Percentiles rank a stretch among this genome's conserved stretches.
These are phyloP conservation scores for Cardiospermum halicacabum DNA, from an alignment of 345 rosid genomes.

Conservation along the genomic window DNA sequence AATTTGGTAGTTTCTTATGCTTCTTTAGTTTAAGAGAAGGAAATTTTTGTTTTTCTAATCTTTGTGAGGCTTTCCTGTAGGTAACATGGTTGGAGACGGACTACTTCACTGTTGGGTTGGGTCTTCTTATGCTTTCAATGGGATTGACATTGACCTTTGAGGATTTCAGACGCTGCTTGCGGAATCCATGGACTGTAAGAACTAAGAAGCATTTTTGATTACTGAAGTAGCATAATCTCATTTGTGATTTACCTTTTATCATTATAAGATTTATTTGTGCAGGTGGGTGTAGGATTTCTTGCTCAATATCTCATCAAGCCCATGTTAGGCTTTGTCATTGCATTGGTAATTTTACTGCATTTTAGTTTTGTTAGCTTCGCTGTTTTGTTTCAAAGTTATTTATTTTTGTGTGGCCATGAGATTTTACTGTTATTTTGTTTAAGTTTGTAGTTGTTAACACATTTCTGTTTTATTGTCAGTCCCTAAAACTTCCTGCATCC, in stretches of 20 bases:
- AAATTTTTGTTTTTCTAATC: slow-evolving; percentile 10
- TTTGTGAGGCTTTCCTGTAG: slow-evolving; percentile 30
- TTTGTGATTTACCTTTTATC: slow-evolving; percentile 14
- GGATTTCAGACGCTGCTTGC: slow-evolving; percentile 81
- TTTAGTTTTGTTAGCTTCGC: neutral
- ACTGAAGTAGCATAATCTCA: neutral
- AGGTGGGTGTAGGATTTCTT: slow-evolving; percentile 96
- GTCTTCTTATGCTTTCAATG: slow-evolving; percentile 98
- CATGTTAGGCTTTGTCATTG: slow-evolving; percentile 67
- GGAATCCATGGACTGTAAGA: slow-evolving; percentile 97
- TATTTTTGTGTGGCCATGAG: slow-evolving; percentile 3
- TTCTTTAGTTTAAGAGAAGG: slow-evolving; percentile 5
- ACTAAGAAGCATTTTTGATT: neutral
- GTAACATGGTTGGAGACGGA: slow-evolving; percentile 95
- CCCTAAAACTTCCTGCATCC: slow-evolving; percentile 84
- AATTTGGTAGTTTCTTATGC: slow-evolving; percentile 18
- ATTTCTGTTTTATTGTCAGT: slow-evolving; percentile 36
- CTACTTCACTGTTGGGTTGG: slow-evolving; percentile 79
- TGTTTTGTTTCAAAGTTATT: neutral
- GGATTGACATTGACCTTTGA: slow-evolving; percentile 90
- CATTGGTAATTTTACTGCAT: slow-evolving; percentile 49
- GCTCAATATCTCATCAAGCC: slow-evolving; percentile 92
- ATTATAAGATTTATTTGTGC: slow-evolving; percentile 28
- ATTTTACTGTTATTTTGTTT: neutral
- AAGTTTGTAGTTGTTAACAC: slow-evolving; percentile 17